Percentiles rank a stretch among this genome's conserved stretches.
Evolutionary conservation across 768 basidiomycete genomes (phyloP).

Genomic region (Collybiopsis confluens): DNA sequence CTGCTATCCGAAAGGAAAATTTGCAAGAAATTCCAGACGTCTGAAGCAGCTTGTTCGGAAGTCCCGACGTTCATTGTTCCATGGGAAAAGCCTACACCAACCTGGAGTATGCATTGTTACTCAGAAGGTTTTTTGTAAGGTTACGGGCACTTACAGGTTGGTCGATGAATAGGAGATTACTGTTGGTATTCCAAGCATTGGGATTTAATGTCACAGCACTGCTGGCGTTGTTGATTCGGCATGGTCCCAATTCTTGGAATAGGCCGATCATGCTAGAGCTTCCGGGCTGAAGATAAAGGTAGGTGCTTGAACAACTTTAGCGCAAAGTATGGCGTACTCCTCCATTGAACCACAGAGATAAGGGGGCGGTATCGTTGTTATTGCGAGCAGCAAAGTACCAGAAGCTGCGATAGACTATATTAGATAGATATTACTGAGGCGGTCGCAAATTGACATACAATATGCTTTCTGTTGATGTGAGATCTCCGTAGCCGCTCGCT

Average conservation of each 20-base stretch:
- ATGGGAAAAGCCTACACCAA: constrained; percentile 36
- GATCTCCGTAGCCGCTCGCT: constrained; percentile 62
- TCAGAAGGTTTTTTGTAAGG: not conserved
- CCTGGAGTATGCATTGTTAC: too few relatives aligned
- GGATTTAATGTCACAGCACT: constrained; percentile 31
- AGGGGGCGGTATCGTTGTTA: constrained; percentile 55
- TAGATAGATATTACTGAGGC: not conserved
- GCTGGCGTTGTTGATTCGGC: constrained; percentile 34
- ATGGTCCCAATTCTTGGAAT: constrained; percentile 59
- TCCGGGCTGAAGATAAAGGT: constrained; percentile 21
- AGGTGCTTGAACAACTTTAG: not conserved
- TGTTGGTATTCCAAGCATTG: constrained; percentile 33
- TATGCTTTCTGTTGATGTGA: constrained; percentile 51
- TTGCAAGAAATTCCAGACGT: constrained; percentile 38
- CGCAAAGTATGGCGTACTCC: constrained; percentile 28
- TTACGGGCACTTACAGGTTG: constrained; percentile 22
- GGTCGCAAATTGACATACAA: constrained; percentile 32
- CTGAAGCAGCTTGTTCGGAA: constrained; percentile 29
- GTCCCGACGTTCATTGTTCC: constrained; percentile 28
- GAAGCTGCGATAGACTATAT: constrained; percentile 37
- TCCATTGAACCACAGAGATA: constrained; percentile 67
- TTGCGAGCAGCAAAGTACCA: constrained; percentile 69
- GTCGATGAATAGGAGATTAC: constrained; percentile 37
- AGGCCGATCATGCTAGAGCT: constrained; percentile 39
- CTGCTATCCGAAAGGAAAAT: constrained; percentile 34